phyloP scores from a whole-genome alignment of 2,329 filamentous ascomycete species.

The Clonostachys solani region DNA sequence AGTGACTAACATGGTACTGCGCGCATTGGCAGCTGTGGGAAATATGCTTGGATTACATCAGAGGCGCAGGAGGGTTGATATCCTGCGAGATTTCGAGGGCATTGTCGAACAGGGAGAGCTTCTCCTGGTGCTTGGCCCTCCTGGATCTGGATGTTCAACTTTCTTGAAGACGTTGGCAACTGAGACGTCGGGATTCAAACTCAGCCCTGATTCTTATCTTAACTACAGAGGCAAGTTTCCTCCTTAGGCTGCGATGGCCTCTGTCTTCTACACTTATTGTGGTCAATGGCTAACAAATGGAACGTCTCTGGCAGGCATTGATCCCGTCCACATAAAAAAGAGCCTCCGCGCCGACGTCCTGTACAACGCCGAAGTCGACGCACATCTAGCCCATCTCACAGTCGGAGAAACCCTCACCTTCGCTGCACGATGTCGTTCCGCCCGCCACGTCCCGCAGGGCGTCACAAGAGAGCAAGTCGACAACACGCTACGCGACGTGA shows the following conservation, averaged over 20 bases:
- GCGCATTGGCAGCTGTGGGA: constrained; percentile 2
- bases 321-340: constrained; percentile 51
- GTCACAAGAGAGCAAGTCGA: constrained; percentile 32
- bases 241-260: constrained; percentile 6
- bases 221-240: constrained; percentile 56
- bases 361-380: constrained; percentile 59
- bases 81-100: constrained; percentile 44
- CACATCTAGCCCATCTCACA: constrained; percentile 60
- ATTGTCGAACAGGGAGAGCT: constrained; percentile 50
- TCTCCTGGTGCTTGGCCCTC: constrained; percentile 51
- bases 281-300: background rate
- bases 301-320: constrained; percentile 17
- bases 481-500: constrained; percentile 40
- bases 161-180: constrained; percentile 54
- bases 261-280: too few relatives aligned
- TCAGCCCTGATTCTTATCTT: constrained; percentile 54
- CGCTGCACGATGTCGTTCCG: constrained; percentile 57
- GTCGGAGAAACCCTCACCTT: constrained; percentile 60
- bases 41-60: constrained; percentile 11
- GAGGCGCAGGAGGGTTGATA: constrained; percentile 30
- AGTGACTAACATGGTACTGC: constrained; percentile 12
- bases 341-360: constrained; percentile 55
- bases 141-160: constrained; percentile 56
- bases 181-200: constrained; percentile 60
- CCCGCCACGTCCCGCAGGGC: constrained; percentile 44